Conservation (phyloP, 352 stramenopile species). For the Aphanomyces euteiches region DNA sequence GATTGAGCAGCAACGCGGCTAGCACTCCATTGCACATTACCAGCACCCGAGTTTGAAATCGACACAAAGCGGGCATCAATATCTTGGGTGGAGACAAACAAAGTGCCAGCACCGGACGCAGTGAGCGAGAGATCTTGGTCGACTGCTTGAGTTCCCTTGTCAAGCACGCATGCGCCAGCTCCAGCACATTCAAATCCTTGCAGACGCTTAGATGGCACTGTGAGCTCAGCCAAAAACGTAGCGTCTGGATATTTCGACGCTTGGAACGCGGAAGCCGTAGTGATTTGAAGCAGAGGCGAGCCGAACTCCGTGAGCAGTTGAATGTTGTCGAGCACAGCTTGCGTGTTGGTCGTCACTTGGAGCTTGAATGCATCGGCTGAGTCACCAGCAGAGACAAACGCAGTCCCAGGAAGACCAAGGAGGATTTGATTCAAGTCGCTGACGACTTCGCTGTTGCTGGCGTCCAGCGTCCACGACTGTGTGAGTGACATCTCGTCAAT, state of each 20-base stretch:
- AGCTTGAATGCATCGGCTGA: conserved; percentile 2
- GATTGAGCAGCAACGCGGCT: conserved; percentile 14
- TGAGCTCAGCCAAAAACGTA: conserved; percentile 17
- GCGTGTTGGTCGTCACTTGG: conserved; percentile 8
- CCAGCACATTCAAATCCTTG: conserved; percentile 26
- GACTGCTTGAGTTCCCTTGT: background rate
- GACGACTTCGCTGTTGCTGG: conserved; percentile 4
- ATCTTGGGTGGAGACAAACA: conserved; percentile 27
- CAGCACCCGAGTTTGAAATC: conserved; percentile 9
- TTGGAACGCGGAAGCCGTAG: background rate
- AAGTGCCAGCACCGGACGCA: conserved; percentile 16
- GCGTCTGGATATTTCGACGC: conserved; percentile 7
- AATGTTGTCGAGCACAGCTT: conserved; percentile 24
- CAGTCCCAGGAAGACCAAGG: conserved; percentile 12
- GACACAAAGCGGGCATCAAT: conserved; percentile 9
- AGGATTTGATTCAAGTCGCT: conserved; percentile 1
- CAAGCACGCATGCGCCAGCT: conserved; percentile 19
- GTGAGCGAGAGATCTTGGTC: conserved; percentile 20
- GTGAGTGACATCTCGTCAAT: background rate
- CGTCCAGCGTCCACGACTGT: conserved; percentile 20
- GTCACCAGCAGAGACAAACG: conserved; percentile 1
- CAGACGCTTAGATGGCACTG: conserved; percentile 6
- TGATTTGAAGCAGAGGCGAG: conserved; percentile 17
- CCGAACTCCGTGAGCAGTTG: conserved; percentile 16
- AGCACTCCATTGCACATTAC: conserved; percentile 21